phyloP scores from a whole-genome alignment of 306 rosid species.

The Herpetospermum pedunculosum region DNA sequence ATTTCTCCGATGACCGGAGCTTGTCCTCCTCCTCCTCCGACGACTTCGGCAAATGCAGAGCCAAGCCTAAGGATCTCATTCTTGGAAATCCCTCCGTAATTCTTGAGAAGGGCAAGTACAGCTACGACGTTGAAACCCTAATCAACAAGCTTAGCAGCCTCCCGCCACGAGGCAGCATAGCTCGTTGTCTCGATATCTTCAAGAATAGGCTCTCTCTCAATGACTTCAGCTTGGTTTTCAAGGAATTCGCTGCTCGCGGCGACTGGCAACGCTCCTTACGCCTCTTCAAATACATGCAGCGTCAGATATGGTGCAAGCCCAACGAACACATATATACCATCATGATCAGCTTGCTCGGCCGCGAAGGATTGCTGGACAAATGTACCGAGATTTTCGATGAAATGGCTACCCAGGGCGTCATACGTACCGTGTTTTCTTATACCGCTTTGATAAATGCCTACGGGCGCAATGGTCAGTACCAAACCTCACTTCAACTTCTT shows the following conservation, averaged over 20 bases:
- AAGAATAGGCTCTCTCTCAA: slow-evolving; percentile 79
- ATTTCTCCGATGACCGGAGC: slow-evolving; percentile 16
- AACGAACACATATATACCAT: slow-evolving; percentile 79
- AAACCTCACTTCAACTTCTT: slow-evolving; percentile 48
- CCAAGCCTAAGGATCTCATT: slow-evolving; percentile 50
- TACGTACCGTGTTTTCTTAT: slow-evolving; percentile 61
- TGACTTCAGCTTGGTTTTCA: slow-evolving; percentile 79
- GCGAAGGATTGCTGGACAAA: slow-evolving; percentile 79
- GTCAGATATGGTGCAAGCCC: slow-evolving; percentile 95
- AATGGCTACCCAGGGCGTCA: slow-evolving; percentile 71
- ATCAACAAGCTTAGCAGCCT: slow-evolving; percentile 72
- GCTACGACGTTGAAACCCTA: slow-evolving; percentile 85
- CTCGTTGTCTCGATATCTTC: slow-evolving; percentile 72
- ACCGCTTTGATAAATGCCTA: slow-evolving; percentile 79
- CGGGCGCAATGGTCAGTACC: slow-evolving; percentile 69
- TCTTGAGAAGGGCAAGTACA: slow-evolving; percentile 81
- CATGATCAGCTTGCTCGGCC: slow-evolving; percentile 72
- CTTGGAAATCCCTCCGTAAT: slow-evolving; percentile 68
- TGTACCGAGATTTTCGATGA: slow-evolving; percentile 79
- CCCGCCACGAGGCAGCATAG: slow-evolving; percentile 93
- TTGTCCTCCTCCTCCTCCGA: slow-evolving; percentile 3
- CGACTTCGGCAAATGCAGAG: slow-evolving; percentile 20
- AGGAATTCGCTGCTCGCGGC: slow-evolving; percentile 84
- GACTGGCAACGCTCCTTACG: slow-evolving; percentile 91
- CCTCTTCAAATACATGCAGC: slow-evolving; percentile 85